Conservation (phyloP, 2,329 filamentous ascomycete species). For the Beauveria australis region DNA sequence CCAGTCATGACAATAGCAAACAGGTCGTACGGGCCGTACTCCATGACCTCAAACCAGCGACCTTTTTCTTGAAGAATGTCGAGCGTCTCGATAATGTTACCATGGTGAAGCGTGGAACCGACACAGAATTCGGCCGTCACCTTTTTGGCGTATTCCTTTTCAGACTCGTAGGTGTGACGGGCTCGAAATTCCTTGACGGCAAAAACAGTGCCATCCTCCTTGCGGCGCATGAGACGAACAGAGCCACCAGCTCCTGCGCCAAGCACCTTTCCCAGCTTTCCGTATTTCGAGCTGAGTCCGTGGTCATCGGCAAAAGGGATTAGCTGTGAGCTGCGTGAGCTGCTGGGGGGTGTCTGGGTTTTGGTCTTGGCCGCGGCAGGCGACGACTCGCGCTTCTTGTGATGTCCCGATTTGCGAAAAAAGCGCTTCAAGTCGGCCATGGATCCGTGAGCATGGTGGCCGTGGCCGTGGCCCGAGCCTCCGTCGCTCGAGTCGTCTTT, state of each 20-base stretch:
- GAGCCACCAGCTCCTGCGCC: conserved; percentile 93
- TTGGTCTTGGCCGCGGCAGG: conserved; percentile 49
- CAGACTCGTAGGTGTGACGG: conserved; percentile 84
- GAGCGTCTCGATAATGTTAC: conserved; percentile 96
- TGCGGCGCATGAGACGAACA: conserved; percentile 87
- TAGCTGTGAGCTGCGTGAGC: conserved; percentile 44
- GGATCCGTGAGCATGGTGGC: conserved; percentile 52
- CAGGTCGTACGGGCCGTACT: conserved; percentile 90
- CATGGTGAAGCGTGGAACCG: conserved; percentile 91
- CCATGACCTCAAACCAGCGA: conserved; percentile 98
- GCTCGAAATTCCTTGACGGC: conserved; percentile 96
- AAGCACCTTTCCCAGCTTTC: conserved; percentile 88
- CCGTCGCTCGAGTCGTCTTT: conserved; percentile 29
- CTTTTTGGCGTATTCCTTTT: conserved; percentile 96
- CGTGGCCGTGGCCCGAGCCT: conserved; percentile 15
- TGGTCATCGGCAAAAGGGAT: conserved; percentile 94
- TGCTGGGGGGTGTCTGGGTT: conserved; percentile 37
- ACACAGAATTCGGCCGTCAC: conserved; percentile 98
- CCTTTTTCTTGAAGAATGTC: conserved; percentile 93
- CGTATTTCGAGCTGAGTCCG: conserved; percentile 82
- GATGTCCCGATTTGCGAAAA: conserved; percentile 68
- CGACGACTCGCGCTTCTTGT: conserved; percentile 58
- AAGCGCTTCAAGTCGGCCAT: conserved; percentile 97
- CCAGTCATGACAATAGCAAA: conserved; percentile 99
- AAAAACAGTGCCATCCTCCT: conserved; percentile 86